Base-by-base conservation (phyloP, 495 filamentous ascomycete species). In the Daldinia vernicosa region DNA sequence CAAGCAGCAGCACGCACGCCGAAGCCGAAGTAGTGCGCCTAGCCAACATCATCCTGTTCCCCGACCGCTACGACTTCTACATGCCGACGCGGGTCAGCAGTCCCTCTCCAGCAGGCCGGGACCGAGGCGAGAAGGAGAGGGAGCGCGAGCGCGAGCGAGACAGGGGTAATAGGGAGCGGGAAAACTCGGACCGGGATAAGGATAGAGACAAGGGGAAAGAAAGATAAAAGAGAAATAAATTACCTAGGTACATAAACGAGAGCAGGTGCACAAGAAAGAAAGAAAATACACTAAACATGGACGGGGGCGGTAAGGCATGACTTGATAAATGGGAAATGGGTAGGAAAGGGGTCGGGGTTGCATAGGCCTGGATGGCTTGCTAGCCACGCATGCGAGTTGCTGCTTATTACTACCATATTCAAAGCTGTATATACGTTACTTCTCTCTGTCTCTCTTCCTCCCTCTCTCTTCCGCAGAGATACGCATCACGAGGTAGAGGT, bases 41-140 rank as follows among this genome's bases (percentile, higher is more conserved):
- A 35, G 82, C 83, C 0, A 85, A 85, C 55, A 84, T 85, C 64
- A 85, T 85, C 57, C 62, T 85, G 60, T 85, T 85, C 51, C 83
- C 83, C 9, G 83, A 85, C 66, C 75, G 80, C 0, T 85, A 84
- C 35, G 82, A 84, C 60, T 84, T 84, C 70, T 84, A 83, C 70
- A 84, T 83, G 82, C 74, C 79, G 24, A 76, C 76, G 63, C 60
- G 76, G 40, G 71, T 71, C 24, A 75, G 76, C 54, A 79, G 75
- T 17, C 76, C 76, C 1, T 63, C 62, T 14, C 65, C 64, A 6
- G 43, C 56, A 12, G 19, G 33, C 28, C 37, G 53, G 27, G 39
- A 22, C 47, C 30, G 43, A 28, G 69, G 65, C 19, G 63, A 66
- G 50, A 72, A 67, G 27, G 57, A 66, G 39, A 19, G 67, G 2